These are phyloP conservation scores for Pyrenula aspistea DNA, from an alignment of 495 filamentous ascomycete genomes.

Conservation along the genomic window DNA sequence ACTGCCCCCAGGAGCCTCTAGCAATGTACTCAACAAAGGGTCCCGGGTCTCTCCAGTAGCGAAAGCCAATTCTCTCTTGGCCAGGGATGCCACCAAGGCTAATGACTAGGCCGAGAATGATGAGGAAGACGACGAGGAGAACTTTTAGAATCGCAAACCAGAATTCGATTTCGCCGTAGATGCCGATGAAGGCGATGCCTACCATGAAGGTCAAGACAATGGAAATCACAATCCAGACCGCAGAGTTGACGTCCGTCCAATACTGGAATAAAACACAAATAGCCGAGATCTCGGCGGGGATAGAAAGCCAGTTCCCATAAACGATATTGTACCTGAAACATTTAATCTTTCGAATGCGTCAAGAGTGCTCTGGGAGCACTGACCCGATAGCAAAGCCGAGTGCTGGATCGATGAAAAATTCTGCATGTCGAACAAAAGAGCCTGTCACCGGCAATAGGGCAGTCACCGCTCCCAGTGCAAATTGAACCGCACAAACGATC, in stretches of 20 bases:
- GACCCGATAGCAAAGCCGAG: conserved; percentile 47
- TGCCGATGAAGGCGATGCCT: conserved; percentile 39
- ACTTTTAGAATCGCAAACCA: conserved; percentile 32
- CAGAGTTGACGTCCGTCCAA: conserved; percentile 41
- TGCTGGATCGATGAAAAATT: conserved; percentile 38
- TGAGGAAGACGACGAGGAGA: conserved; percentile 36
- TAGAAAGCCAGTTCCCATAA: conserved; percentile 45
- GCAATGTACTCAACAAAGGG: conserved; percentile 36
- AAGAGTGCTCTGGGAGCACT: background rate
- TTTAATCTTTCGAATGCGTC: background rate
- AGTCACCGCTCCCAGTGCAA: conserved; percentile 28
- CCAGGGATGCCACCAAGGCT: conserved; percentile 25
- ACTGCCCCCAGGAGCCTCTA: conserved; percentile 24
- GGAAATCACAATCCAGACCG: conserved; percentile 42
- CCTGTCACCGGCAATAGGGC: conserved; percentile 30
- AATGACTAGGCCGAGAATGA: conserved; percentile 36
- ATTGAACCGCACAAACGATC: conserved; percentile 29
- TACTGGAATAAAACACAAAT: conserved; percentile 47
- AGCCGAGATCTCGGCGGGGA: conserved; percentile 52
- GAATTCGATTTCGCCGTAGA: conserved; percentile 31
- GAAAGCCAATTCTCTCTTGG: conserved; percentile 23
- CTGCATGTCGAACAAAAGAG: conserved; percentile 39
- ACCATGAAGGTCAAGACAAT: conserved; percentile 40
- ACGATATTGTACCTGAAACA: conserved; percentile 27
- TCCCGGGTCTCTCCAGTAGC: conserved; percentile 41